Percentiles rank a stretch among this genome's conserved stretches.
phyloP scores from a whole-genome alignment of 306 rosid species.

The Medicago arabica region DNA sequence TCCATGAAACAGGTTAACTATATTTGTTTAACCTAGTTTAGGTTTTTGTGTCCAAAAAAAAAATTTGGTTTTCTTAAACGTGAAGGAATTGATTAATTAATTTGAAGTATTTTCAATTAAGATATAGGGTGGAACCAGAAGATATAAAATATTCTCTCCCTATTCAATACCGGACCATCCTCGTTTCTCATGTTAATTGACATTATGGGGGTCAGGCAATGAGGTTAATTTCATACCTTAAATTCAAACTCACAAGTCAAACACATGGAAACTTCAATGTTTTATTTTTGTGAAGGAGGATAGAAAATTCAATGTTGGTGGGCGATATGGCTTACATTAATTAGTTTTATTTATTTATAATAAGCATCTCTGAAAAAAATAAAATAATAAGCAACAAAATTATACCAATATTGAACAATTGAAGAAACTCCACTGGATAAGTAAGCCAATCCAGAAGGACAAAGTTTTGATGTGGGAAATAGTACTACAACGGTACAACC shows the following conservation, averaged over 20 bases:
- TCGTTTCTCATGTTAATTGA: not conserved
- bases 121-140: not conserved
- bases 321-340: constrained; percentile 6
- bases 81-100: not conserved
- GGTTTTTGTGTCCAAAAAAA: not conserved
- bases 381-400: too few relatives aligned
- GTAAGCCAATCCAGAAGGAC: too few relatives aligned
- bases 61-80: not conserved
- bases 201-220: not conserved
- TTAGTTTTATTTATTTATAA: too few relatives aligned
- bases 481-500: too few relatives aligned
- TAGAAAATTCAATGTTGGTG: constrained; percentile 30
- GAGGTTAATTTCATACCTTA: not conserved
- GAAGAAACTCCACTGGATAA: too few relatives aligned
- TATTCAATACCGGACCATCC: not conserved
- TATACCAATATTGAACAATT: too few relatives aligned
- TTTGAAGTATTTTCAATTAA: not conserved
- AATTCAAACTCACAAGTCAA: constrained; percentile 11
- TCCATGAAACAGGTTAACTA: constrained; percentile 22
- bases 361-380: too few relatives aligned
- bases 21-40: constrained; percentile 26
- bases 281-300: not conserved
- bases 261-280: constrained; percentile 8
- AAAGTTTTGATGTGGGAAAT: too few relatives aligned
- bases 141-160: not conserved